Conservation (phyloP, 257 asterid genomes). For the Solanum pinnatisectum region DNA sequence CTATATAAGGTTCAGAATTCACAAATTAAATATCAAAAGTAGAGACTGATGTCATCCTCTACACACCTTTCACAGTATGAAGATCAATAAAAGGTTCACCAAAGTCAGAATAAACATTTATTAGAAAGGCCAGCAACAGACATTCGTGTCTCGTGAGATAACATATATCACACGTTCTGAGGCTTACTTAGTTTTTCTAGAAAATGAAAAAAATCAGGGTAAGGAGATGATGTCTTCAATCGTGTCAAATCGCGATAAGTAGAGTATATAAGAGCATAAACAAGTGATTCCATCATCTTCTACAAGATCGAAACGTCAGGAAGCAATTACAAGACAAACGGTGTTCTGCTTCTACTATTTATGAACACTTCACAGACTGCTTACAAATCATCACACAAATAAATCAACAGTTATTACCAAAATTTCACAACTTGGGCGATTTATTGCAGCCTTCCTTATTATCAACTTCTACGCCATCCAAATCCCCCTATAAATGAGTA, state of each 20-base stretch:
- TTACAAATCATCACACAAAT: conserved; percentile 13
- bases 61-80: background rate
- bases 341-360: background rate
- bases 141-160: background rate
- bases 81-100: background rate
- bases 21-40: background rate
- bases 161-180: background rate
- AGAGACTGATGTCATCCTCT: background rate
- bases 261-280: background rate
- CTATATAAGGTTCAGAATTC: background rate
- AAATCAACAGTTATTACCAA: conserved; percentile 32
- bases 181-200: background rate
- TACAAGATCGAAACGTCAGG: background rate
- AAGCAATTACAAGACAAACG: background rate
- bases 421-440: conserved; percentile 10
- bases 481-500: background rate
- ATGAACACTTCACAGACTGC: conserved; percentile 12
- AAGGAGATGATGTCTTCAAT: background rate
- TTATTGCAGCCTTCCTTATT: conserved; percentile 15
- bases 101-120: background rate
- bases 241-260: background rate
- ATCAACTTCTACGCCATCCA: background rate
- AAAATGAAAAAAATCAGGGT: background rate
- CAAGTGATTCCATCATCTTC: background rate
- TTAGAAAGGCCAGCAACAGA: background rate